Evolutionary conservation across 2,329 filamentous ascomycete genomes (phyloP), one percentile per base, ranked within the genome.

Genomic region (Fusarium tupiense): DNA sequence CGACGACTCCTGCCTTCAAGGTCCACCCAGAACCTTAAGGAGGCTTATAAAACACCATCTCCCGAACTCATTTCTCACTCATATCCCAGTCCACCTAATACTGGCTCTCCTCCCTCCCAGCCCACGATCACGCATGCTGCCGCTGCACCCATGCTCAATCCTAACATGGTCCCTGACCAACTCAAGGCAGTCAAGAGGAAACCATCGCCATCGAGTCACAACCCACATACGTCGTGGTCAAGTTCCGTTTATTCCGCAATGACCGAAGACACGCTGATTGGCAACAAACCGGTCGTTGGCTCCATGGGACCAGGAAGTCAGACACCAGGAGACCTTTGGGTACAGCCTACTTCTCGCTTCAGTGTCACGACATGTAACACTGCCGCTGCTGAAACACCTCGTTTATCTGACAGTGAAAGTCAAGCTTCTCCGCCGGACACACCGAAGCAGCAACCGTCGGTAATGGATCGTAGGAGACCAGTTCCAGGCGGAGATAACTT

Each of bases 301-400:
- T 43, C 70, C 12, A 61, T 73, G 35, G 66, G 64, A 31, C 58
- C 77, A 52, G 54, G 61, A 24, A 75, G 58, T 29, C 64, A 72
- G 12, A 53, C 69, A 12, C 50, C 81, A 26, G 78, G 83, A 19
- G 77, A 80, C 67, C 66, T 86, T 43, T 87, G 86, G 84, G 81
- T 83, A 19, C 87, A 89, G 64, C 89, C 89, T 11, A 81, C 84
- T 6, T 92, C 90, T 56, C 88, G 89, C 52, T 93, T 92, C 80
- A 93, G 90, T 81, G 84, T 88, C 71, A 91, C 89, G 13, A 92
- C 90, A 5, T 91, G 88, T 76, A 86, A 88, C 31, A 89, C 90
- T 5, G 87, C 89, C 4, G 66, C 73, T 46, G 61, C 76, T 35
- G 79, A 76, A 35, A 78, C 80, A 19, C 79, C 82, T 43, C 71